Evolutionary conservation across 2,329 filamentous ascomycete genomes (phyloP), one percentile per base, ranked within the genome.

Genomic region (Aaosphaeria arxii): DNA sequence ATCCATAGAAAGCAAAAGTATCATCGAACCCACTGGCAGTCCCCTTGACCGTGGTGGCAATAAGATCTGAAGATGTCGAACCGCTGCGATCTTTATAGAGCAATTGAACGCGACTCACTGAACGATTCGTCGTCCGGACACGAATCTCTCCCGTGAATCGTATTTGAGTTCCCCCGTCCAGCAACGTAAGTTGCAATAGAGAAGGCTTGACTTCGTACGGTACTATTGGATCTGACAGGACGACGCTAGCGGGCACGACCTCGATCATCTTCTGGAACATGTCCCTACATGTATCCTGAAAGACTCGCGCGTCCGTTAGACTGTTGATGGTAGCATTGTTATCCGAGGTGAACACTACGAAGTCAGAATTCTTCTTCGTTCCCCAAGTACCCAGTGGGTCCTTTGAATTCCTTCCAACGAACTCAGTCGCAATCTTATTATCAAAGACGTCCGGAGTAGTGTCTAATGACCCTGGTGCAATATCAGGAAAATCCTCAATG

Each of bases 221-320:
- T 7, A 67, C 64, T 47, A 85, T 76, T 2, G 77, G 72, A 43
- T 77, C 76, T 0, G 77, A 76, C 4, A 85, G 73, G 1, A 67
- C 69, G 4, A 82, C 77, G 3, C 70, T 71, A 3, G 66, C 59
- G 2, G 82, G 81, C 0, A 85, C 81, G 4, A 77, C 72, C n/a
- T 86, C 79, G 49, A 85, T 81, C 81, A 85, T 79, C 59, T 77
- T 79, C 59, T 81, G 78, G 36, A 85, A 66, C 13, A 84, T 73
- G 4, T 62, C 69, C 53, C 72, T 67, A 63, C 82, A 86, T 13
- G 71, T 67, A 17, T 57, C 71, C 36, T 67, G 67, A 66, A 82
- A 84, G 7, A 64, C 66, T 1, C 66, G 56, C 0, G 73, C 58
- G 46, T 77, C 71, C 4, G 72, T 61, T 71, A 85, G 62, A 1